Evolutionary conservation across 106 monocot species (phyloP), one percentile per base, ranked within the genome.

Genomic region (Agapanthus africanus): DNA sequence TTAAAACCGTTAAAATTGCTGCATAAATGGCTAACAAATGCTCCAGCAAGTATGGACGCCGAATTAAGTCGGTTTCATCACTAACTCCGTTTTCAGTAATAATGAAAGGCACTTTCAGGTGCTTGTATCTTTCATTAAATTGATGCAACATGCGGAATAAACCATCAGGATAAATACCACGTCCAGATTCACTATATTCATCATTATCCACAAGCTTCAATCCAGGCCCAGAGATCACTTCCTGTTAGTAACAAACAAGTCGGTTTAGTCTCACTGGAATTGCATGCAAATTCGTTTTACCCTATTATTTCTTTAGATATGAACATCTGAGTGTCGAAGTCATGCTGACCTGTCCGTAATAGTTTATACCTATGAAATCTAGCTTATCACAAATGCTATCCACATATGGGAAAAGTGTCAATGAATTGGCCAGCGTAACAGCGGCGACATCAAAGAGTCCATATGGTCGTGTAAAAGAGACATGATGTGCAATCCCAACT

Each of bases 111-210:
- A 95, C 14, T 19, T 84, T 82, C 63, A 95, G 69, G 57, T 84
- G 85, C 54, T 84, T 88, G 69, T 95, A 95, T 84, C 88, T 81
- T 68, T 86, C 91, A 74, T 95, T 81, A 69, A 91, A 95, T 63
- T 87, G 74, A 76, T 88, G 91, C 57, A 95, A 70, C 63, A 88
- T 72, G 7, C 91, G 79, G 61, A 76, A 95, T 22, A 95, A 73
- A 54, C 95, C 95, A 83, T 95, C 95, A 60, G 95, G 95, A 71
- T 91, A 95, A 79, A 95, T 76, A 44, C 81, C 84, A 54, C 95
- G 88, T 50, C 95, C 95, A 68, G 95, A 95, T 86, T 95, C 95
- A 82, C 95, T 95, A 51, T 88, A 95, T 54, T 95, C 95, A 59
- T 81, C 80, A 52, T 63, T 78, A 46, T 79, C 86, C 50, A 88